Conservation (phyloP, 768 basidiomycete genomes). For the Panaeolus papilionaceus region DNA sequence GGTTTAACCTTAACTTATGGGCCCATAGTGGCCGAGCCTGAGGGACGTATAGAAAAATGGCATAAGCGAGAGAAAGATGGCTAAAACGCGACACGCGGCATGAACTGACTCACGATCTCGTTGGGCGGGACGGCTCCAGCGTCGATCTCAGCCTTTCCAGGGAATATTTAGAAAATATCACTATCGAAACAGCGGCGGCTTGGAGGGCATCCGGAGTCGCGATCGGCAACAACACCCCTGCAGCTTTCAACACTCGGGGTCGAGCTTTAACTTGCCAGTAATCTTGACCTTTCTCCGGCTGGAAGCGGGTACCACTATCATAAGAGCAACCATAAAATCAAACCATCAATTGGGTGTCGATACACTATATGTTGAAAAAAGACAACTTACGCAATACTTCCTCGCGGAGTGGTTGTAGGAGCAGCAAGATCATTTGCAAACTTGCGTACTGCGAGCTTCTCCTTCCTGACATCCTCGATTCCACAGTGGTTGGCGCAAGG, state of each 20-base stretch:
- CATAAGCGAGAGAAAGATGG: too few relatives aligned
- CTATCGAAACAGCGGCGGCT: neutral
- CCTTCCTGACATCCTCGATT: constrained; percentile 39
- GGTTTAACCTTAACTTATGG: too few relatives aligned
- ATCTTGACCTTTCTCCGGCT: neutral
- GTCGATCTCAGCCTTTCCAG: neutral
- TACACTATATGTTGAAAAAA: neutral
- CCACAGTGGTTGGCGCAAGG: constrained; percentile 43
- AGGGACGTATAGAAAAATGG: too few relatives aligned
- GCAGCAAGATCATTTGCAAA: constrained; percentile 25
- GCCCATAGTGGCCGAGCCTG: too few relatives aligned
- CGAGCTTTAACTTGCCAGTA: neutral
- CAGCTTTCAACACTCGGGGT: neutral
- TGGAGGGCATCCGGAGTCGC: neutral
- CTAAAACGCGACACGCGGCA: too few relatives aligned
- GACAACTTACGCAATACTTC: constrained; percentile 23
- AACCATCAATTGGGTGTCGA: neutral
- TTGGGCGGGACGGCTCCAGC: neutral
- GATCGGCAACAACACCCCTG: neutral
- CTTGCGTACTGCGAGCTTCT: constrained; percentile 29
- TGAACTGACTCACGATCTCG: constrained; percentile 18
- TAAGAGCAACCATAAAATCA: neutral
- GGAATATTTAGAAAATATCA: neutral
- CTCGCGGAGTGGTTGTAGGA: neutral
- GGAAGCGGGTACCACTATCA: constrained; percentile 26